Percentiles rank a stretch among this genome's conserved stretches.
phyloP scores from a whole-genome alignment of 192 early-diverging fungal genomes.

The Coemansia sp. region DNA sequence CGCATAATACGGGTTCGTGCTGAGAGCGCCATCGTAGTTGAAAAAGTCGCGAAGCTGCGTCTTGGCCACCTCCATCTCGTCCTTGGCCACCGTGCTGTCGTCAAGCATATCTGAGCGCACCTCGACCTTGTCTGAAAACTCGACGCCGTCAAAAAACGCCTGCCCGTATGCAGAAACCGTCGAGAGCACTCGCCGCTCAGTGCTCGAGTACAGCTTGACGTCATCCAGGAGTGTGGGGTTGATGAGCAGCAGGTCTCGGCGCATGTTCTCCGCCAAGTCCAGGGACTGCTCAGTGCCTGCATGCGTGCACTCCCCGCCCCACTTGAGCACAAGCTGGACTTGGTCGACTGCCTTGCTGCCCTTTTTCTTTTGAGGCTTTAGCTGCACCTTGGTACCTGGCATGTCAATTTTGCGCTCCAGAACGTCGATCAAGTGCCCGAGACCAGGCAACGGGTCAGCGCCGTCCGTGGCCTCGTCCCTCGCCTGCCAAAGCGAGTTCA shows the following conservation, averaged over 20 bases:
- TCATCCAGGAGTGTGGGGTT: slow-evolving; percentile 84
- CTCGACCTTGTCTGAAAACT: slow-evolving; percentile 55
- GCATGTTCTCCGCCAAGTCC: slow-evolving; percentile 88
- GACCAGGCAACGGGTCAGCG: slow-evolving; percentile 40
- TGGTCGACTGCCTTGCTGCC: slow-evolving; percentile 5
- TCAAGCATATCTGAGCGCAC: slow-evolving; percentile 92
- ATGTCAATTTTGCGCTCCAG: slow-evolving; percentile 75
- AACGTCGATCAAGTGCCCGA: slow-evolving; percentile 71
- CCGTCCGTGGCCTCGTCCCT: slow-evolving; percentile 35
- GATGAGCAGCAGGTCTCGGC: slow-evolving; percentile 88
- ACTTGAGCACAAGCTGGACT: slow-evolving; percentile 91
- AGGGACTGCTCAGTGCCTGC: slow-evolving; percentile 84
- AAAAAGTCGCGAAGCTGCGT: slow-evolving; percentile 65
- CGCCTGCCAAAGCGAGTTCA: slow-evolving; percentile 64
- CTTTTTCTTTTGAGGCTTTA: slow-evolving; percentile 77
- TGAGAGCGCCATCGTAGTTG: slow-evolving; percentile 44
- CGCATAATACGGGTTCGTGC: slow-evolving; percentile 23
- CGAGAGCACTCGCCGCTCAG: slow-evolving; percentile 83
- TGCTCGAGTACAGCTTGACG: slow-evolving; percentile 78
- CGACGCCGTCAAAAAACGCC: slow-evolving; percentile 52
- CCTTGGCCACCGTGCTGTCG: slow-evolving; percentile 92
- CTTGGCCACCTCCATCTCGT: slow-evolving; percentile 88
- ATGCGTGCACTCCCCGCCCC: slow-evolving; percentile 97
- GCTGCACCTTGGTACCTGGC: slow-evolving; percentile 89
- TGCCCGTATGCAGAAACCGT: slow-evolving; percentile 66